These are phyloP conservation scores for Trifolium subterraneum DNA, from an alignment of 306 rosid genomes.

Conservation along the genomic window DNA sequence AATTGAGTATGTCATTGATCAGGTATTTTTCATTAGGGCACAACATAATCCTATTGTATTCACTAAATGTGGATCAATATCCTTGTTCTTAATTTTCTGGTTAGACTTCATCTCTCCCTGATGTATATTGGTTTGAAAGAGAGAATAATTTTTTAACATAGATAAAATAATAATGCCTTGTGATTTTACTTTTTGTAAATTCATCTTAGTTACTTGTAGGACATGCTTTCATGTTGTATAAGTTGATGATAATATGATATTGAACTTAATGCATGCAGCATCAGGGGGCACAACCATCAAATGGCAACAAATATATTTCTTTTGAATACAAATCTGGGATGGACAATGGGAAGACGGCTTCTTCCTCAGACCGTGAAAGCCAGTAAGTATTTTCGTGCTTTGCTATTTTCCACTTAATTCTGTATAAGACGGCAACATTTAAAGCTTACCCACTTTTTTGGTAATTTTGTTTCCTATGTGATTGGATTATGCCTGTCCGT, in stretches of 20 bases:
- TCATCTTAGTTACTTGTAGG: conserved; percentile 24
- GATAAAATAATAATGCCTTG: conserved; percentile 24
- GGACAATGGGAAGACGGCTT: conserved; percentile 96
- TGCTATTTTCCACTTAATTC: conserved; percentile 22
- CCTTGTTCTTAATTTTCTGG: conserved; percentile 30
- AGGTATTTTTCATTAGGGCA: conserved; percentile 56
- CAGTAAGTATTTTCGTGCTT: conserved; percentile 66
- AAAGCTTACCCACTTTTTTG: conserved; percentile 5
- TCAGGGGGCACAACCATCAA: conserved; percentile 87
- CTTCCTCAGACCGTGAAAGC: conserved; percentile 97
- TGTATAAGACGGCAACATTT: conserved; percentile 29
- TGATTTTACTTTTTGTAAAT: conserved; percentile 22
- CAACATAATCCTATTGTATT: conserved; percentile 5
- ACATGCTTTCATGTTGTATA: conserved; percentile 26
- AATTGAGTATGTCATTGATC: conserved; percentile 90
- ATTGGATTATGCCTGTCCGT: conserved; percentile 27
- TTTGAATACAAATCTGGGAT: conserved; percentile 98
- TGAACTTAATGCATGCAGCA: conserved; percentile 67
- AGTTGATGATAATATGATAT: conserved; percentile 40
- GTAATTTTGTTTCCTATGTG: conserved; percentile 31
- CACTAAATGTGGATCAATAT: conserved; percentile 32
- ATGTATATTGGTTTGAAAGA: conserved; percentile 30
- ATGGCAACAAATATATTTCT: conserved; percentile 91
- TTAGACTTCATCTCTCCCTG: conserved; percentile 23
- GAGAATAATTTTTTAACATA: neutral